These are phyloP conservation scores for Bipolaris sorokiniana DNA, from an alignment of 2,329 filamentous ascomycete genomes.

Conservation along the genomic window DNA sequence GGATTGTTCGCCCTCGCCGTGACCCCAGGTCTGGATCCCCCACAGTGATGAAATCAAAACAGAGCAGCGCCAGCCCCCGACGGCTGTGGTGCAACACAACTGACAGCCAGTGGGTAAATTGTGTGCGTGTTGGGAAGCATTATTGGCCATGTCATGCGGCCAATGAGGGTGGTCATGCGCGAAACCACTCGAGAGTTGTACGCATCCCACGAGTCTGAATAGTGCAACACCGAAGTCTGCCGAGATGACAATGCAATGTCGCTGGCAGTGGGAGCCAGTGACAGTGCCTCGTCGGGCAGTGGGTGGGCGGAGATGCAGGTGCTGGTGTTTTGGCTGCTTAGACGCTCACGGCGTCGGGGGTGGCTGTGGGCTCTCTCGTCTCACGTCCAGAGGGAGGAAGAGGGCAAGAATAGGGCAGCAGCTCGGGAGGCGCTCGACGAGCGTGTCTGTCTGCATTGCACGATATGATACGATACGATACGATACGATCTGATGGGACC, in stretches of 20 bases:
- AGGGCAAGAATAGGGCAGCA: slow-evolving; percentile 5
- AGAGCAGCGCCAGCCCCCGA: slow-evolving; percentile 13
- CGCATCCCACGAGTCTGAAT: slow-evolving; percentile 13
- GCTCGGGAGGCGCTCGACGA: slow-evolving; percentile 4
- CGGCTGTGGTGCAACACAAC: slow-evolving; percentile 30
- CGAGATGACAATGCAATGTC: background rate
- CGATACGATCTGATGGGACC: too few species aligned
- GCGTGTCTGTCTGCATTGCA: background rate
- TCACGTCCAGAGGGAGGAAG: slow-evolving; percentile 11
- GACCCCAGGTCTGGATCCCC: slow-evolving; percentile 31
- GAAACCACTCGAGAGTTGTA: slow-evolving; percentile 17
- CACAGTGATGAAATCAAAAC: slow-evolving; percentile 19
- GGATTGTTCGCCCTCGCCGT: slow-evolving; percentile 27
- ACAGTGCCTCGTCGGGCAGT: background rate
- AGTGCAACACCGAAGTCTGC: background rate
- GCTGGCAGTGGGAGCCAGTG: background rate
- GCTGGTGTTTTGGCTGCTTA: slow-evolving; percentile 1
- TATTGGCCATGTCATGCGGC: slow-evolving; percentile 27
- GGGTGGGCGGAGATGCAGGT: background rate
- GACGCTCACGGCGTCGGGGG: background rate
- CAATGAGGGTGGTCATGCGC: slow-evolving; percentile 16
- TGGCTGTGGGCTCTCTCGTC: slow-evolving; percentile 4
- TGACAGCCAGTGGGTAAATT: slow-evolving; percentile 23
- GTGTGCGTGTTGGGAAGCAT: slow-evolving; percentile 12
- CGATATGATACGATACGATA: too few species aligned